Percentiles rank a stretch among this genome's conserved stretches.
Evolutionary conservation across 768 basidiomycete species (phyloP).

Genomic region (Mycena haematopus): DNA sequence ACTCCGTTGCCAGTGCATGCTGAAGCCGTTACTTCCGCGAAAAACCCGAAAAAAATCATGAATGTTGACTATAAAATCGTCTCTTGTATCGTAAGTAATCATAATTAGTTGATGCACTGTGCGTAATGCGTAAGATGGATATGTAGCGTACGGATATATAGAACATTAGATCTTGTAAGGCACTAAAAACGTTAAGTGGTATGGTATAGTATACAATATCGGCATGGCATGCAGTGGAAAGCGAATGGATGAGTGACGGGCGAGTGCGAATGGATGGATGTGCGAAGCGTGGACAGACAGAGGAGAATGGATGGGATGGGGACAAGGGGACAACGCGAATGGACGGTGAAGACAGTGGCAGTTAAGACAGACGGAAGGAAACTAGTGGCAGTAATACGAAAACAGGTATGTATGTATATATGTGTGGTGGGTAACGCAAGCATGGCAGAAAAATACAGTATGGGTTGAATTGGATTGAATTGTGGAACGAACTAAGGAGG

Average conservation of each 20-base stretch:
- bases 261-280: constrained; percentile 31
- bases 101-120: not conserved
- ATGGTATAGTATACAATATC: constrained; percentile 16
- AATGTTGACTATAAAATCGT: not conserved
- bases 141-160: not conserved
- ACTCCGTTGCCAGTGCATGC: too few relatives aligned
- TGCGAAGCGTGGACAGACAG: not conserved
- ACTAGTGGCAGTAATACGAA: constrained; percentile 3
- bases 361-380: not conserved
- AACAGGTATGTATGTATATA: constrained; percentile 1
- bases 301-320: not conserved
- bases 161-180: constrained; percentile 21
- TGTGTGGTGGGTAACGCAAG: not conserved
- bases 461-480: not conserved
- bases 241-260: constrained; percentile 32
- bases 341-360: too few relatives aligned
- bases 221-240: constrained; percentile 7
- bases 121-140: not conserved
- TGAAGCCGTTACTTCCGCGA: not conserved
- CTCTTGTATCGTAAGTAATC: constrained; percentile 1
- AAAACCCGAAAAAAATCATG: not conserved
- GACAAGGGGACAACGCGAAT: too few relatives aligned
- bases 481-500: not conserved
- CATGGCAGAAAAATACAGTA: not conserved
- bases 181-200: constrained; percentile 13